phyloP scores from a whole-genome alignment of 2,329 filamentous ascomycete genomes.

The Monosporascus sp. region DNA sequence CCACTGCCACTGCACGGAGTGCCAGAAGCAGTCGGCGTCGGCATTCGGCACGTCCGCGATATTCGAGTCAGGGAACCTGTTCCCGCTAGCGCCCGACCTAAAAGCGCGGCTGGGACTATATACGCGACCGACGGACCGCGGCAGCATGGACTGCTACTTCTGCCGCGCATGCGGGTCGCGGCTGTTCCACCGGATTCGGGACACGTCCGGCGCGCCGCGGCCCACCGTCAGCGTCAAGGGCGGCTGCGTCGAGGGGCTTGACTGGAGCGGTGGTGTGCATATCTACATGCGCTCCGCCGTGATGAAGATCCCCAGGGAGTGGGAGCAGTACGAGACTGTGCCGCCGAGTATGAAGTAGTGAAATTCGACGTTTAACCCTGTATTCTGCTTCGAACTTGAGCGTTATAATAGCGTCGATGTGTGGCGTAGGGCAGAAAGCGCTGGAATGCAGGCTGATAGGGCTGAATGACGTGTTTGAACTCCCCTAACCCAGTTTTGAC shows the following conservation, averaged over 20 bases:
- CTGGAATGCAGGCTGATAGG: background rate
- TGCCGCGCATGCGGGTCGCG: conserved; percentile 37
- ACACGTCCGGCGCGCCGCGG: conserved; percentile 31
- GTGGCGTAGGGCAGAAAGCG: background rate
- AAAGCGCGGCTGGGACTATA: conserved; percentile 30
- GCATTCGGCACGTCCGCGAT: conserved; percentile 42
- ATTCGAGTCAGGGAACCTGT: conserved; percentile 34
- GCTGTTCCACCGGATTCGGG: conserved; percentile 38
- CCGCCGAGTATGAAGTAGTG: conserved; percentile 10
- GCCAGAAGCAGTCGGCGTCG: conserved; percentile 39
- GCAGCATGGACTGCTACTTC: conserved; percentile 36
- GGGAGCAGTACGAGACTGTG: conserved; percentile 22
- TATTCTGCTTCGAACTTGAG: background rate
- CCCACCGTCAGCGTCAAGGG: conserved; percentile 41
- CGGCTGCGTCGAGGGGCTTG: conserved; percentile 37
- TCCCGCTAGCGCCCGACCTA: conserved; percentile 32
- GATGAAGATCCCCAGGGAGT: conserved; percentile 35
- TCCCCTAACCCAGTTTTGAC: background rate
- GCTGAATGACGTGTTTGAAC: background rate
- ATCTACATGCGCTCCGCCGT: conserved; percentile 42
- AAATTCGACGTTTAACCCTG: too few species aligned
- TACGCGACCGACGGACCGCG: conserved; percentile 33
- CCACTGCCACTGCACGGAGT: conserved; percentile 43
- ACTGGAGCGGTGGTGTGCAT: conserved; percentile 35
- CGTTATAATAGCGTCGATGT: background rate